Percentiles rank a stretch among this genome's conserved stretches.
phyloP scores from a whole-genome alignment of 176 grass and related monocot genomes.

The Carex kokanica region DNA sequence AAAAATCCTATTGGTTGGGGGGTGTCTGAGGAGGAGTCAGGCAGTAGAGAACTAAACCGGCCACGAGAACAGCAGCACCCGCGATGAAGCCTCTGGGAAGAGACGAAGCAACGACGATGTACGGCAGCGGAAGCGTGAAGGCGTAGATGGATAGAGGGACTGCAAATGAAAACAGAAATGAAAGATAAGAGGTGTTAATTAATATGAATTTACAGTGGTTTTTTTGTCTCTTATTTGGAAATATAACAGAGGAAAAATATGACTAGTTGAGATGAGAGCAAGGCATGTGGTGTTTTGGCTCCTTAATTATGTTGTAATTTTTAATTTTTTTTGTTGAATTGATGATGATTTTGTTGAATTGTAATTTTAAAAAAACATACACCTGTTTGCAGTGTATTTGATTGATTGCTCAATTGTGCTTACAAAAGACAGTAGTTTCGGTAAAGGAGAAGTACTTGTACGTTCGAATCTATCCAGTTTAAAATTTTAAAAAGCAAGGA shows the following conservation, averaged over 20 bases:
- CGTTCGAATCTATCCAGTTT: not conserved
- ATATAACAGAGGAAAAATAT: not conserved
- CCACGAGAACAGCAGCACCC: slow-evolving; percentile 59
- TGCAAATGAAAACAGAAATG: slow-evolving; percentile 41
- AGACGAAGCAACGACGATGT: slow-evolving; percentile 63
- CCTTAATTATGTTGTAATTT: slow-evolving; percentile 4
- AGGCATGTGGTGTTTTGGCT: not conserved
- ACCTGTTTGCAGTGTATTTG: not conserved
- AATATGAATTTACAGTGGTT: not conserved
- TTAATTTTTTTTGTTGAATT: not conserved
- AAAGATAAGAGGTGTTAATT: not conserved
- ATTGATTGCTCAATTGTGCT: not conserved
- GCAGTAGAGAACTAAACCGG: slow-evolving; percentile 69
- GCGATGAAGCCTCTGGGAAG: slow-evolving; percentile 76
- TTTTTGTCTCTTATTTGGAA: slow-evolving; percentile 10
- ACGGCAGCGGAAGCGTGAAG: slow-evolving; percentile 91
- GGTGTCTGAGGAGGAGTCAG: slow-evolving; percentile 38
- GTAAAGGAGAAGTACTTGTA: not conserved
- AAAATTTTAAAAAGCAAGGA: no score
- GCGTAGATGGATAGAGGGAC: slow-evolving; percentile 96
- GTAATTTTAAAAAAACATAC: no score
- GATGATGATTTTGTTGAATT: not conserved
- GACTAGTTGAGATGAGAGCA: not conserved
- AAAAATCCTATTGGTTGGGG: slow-evolving; percentile 28
- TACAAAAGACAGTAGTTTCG: not conserved